phyloP scores from a whole-genome alignment of 257 asterid genomes.

The Rehmannia glutinosa region DNA sequence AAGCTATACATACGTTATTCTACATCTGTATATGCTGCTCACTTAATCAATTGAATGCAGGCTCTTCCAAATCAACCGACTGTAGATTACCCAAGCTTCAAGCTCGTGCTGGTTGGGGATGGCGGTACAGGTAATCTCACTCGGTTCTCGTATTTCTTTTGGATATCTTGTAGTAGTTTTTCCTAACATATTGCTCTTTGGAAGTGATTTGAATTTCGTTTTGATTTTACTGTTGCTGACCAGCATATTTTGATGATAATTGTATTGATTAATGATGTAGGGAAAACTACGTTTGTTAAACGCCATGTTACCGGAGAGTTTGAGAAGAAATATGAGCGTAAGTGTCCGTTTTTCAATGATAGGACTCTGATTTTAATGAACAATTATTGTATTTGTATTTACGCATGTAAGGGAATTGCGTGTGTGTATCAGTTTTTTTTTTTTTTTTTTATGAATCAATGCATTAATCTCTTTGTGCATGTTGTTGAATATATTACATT shows the following conservation, averaged over 20 bases:
- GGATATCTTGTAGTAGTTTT: background rate
- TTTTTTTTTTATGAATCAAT: background rate
- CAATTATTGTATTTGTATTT: background rate
- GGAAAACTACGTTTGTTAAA: conserved; percentile 32
- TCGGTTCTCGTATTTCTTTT: background rate
- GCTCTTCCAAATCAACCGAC: conserved; percentile 31
- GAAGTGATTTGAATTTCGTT: background rate
- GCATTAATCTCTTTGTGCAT: background rate
- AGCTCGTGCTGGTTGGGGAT: conserved; percentile 35
- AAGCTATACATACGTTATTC: background rate
- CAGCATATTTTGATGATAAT: background rate
- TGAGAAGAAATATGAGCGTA: conserved; percentile 29
- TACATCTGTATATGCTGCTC: background rate
- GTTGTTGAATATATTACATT: background rate
- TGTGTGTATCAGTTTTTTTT: background rate
- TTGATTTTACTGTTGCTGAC: background rate
- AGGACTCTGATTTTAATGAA: background rate
- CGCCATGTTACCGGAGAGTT: conserved; percentile 27
- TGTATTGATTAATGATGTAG: background rate
- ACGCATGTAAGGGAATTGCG: no score
- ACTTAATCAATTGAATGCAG: conserved; percentile 1
- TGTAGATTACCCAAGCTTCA: conserved; percentile 35
- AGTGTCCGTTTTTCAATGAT: background rate
- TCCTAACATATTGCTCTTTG: background rate
- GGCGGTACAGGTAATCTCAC: conserved; percentile 27